Evolutionary conservation across 768 basidiomycete genomes (phyloP).

Genomic region (Erythrobasidium yunnanense): DNA sequence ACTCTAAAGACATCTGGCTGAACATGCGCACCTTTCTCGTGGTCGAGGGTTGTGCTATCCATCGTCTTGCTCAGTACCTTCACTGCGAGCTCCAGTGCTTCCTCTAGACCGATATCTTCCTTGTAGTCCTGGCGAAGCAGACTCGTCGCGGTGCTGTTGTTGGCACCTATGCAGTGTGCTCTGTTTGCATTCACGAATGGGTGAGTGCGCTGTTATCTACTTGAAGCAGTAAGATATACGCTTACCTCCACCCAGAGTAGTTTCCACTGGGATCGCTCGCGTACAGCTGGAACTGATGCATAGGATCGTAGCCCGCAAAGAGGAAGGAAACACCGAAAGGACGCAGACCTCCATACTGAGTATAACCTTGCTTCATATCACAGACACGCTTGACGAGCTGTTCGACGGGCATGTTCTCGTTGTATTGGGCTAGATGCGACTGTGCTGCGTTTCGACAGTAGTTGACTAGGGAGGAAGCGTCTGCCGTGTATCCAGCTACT

Average conservation of each 20-base stretch:
- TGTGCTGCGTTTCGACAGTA: slow-evolving; percentile 85
- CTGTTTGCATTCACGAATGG: slow-evolving; percentile 59
- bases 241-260: slow-evolving; percentile 49
- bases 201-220: too few species aligned
- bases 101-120: slow-evolving; percentile 80
- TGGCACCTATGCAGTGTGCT: slow-evolving; percentile 96
- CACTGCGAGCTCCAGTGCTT: slow-evolving; percentile 80
- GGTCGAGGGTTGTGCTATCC: slow-evolving; percentile 92
- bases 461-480: slow-evolving; percentile 94
- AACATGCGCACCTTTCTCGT: slow-evolving; percentile 71
- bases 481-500: slow-evolving; percentile 89
- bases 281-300: slow-evolving; percentile 93
- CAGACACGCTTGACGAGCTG: slow-evolving; percentile 84
- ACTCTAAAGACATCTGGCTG: neutral
- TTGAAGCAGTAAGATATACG: neutral
- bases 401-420: slow-evolving; percentile 97
- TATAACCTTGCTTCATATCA: slow-evolving; percentile 81
- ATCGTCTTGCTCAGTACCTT: slow-evolving; percentile 99
- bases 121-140: slow-evolving; percentile 97
- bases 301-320: slow-evolving; percentile 91
- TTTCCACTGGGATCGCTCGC: slow-evolving; percentile 97
- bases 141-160: slow-evolving; percentile 90
- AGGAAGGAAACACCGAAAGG: slow-evolving; percentile 96
- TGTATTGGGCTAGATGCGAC: slow-evolving; percentile 73
- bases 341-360: slow-evolving; percentile 58